Percentiles rank a stretch among this genome's conserved stretches.
Evolutionary conservation across 495 filamentous ascomycete species (phyloP).

Genomic region (Beverwykella pulmonaria): DNA sequence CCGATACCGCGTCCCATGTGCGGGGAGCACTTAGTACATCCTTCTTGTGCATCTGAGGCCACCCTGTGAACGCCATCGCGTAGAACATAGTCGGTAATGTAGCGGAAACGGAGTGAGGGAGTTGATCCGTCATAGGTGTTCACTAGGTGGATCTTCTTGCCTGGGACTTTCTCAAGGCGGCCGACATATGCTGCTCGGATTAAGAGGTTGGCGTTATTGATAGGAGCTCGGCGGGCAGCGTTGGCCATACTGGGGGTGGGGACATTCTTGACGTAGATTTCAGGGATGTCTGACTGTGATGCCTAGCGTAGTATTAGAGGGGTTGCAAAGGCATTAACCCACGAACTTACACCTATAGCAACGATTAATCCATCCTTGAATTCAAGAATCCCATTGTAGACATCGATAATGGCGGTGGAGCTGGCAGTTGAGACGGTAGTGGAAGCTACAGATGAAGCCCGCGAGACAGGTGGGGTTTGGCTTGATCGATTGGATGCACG

Average conservation of each 20-base stretch:
- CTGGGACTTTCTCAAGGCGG: slow-evolving; percentile 35
- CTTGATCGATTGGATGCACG: slow-evolving; percentile 6
- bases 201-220: slow-evolving; percentile 22
- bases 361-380: slow-evolving; percentile 37
- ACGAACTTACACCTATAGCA: slow-evolving; percentile 31
- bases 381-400: slow-evolving; percentile 45
- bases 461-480: slow-evolving; percentile 8
- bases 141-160: slow-evolving; percentile 30
- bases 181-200: slow-evolving; percentile 41
- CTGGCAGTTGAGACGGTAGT: not conserved
- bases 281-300: slow-evolving; percentile 1
- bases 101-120: slow-evolving; percentile 46
- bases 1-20: slow-evolving; percentile 48
- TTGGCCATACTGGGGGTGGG: slow-evolving; percentile 42
- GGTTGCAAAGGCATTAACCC: not conserved
- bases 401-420: slow-evolving; percentile 1
- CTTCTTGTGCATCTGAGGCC: slow-evolving; percentile 37
- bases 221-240: slow-evolving; percentile 24
- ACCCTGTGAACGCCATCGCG: slow-evolving; percentile 41
- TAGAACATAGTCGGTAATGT: slow-evolving; percentile 41
- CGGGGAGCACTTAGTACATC: slow-evolving; percentile 43
- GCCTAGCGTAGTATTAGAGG: slow-evolving; percentile 5
- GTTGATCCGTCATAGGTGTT: slow-evolving; percentile 42
- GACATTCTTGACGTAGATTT: slow-evolving; percentile 34
- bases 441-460: slow-evolving; percentile 21